Evolutionary conservation across 148 eudicot genomes (phyloP), one percentile per base, ranked within the genome.

Genomic region (Rhododendron williamsianum): DNA sequence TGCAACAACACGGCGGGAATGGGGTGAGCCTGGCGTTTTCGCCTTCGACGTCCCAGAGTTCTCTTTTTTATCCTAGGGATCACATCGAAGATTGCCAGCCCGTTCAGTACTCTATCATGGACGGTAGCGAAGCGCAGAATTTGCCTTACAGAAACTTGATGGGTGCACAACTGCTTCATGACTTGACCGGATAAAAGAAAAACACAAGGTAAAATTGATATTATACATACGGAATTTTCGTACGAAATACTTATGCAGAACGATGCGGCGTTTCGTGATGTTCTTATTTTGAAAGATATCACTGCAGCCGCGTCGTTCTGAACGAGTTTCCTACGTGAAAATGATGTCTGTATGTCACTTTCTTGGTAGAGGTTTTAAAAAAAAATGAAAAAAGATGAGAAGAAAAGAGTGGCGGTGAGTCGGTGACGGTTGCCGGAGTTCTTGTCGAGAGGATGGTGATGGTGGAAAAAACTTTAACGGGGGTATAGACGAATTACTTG

Each of bases 101-200:
- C 36, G 96, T 88, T 74, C 93, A 91, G 33, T 95, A 91, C 86
- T 91, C 95, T 13, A 89, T 95, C 12, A 87, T 95, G 89, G 98
- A 95, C 30, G 91, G 89, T 41, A 41, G 45, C 15, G 94, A 92
- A 88, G 91, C 86, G 45, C 98, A 93, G 83, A 95, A 89, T 56
- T 87, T 95, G 91, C 99, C 98, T 19, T 97, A 94, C 27, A 90
- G 98, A 82, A 97, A 94, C 86, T 88, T 97, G 90, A 92, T 97
- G 95, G 98, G 94, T 77, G 95, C 99, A 35, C 99, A 97, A 86
- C 84, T 97, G 86, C 95, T 95, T 67, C 94, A 94, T 91, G 98
- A 97, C 88, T 91, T 93, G 84, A 92, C 97, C 23, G 93, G 92
- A 84, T 89, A 87, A 77, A 46, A 19, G 9, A 82, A 56, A 6